These are phyloP conservation scores for Aegilops longissima DNA, from an alignment of 176 grass and related monocot genomes.

Conservation along the genomic window DNA sequence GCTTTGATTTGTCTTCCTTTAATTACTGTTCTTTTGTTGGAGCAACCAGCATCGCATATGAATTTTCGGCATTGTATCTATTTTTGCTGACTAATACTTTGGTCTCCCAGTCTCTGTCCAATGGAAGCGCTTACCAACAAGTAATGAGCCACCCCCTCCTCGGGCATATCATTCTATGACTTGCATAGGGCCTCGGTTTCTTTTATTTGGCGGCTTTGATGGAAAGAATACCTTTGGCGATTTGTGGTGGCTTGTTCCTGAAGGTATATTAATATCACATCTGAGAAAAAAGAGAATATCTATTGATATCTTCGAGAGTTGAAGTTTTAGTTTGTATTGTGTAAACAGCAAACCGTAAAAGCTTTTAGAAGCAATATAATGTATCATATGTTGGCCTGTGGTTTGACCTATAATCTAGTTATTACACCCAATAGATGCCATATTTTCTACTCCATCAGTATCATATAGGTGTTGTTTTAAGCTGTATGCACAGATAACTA, in stretches of 20 bases:
- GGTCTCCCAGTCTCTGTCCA: slow-evolving; percentile 78
- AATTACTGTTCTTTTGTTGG: background rate
- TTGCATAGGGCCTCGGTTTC: slow-evolving; percentile 70
- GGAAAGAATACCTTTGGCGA: slow-evolving; percentile 94
- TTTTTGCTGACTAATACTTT: slow-evolving; percentile 29
- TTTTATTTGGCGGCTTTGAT: slow-evolving; percentile 99
- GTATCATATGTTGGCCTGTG: slow-evolving; percentile 1
- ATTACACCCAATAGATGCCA: background rate
- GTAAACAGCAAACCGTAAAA: background rate
- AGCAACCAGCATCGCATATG: background rate
- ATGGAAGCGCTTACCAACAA: slow-evolving; percentile 81
- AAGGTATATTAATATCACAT: slow-evolving; percentile 58
- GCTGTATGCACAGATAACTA: background rate
- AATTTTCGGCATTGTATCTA: background rate
- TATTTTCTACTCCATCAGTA: background rate
- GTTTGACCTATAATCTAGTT: background rate
- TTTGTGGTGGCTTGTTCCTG: slow-evolving; percentile 98
- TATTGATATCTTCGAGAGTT: slow-evolving; percentile 16
- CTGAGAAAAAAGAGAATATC: background rate
- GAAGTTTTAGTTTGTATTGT: background rate
- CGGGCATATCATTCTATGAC: slow-evolving; percentile 97
- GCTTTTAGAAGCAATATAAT: background rate
- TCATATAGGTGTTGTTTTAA: background rate
- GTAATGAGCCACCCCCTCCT: slow-evolving; percentile 72
- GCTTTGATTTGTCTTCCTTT: background rate